Base-by-base conservation (phyloP, 805 yeast genomes). In the Ogataea polymorpha region DNA sequence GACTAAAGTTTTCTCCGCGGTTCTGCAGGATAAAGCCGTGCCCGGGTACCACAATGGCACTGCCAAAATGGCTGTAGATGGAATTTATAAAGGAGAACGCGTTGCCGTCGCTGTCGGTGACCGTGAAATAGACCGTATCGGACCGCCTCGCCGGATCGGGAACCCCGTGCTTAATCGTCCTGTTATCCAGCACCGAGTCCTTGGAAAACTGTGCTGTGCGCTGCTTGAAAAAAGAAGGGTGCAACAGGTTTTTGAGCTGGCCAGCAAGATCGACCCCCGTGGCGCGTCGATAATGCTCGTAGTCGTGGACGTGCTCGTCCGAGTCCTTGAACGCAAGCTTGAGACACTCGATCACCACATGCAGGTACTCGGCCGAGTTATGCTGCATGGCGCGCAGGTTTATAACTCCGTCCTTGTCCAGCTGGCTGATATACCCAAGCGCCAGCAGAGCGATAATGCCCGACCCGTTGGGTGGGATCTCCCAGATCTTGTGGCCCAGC, bases 401-500 rank as follows among this genome's bases (percentile, higher is more conserved):
- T n/a, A 71, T 59, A 13, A 53, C 55, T 3, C 75, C 74, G 13
- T 54, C 44, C 13, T 63, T 64, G 23, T 76, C 77, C 44, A 86
- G 66, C 26, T 75, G 74, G 49, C 71, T 72, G 47, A 86, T 72
- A 32, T 82, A 67, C 0, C 91, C 93, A 36, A 84, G 61, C 0
- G 91, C 80, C 13, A 83, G 63, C 36, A 86, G 65, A 0, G 90
- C 93, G 32, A 86, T 85, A 11, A 86, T 61, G 7, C 95, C 95
- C 39, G 86, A 87, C 4, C 91, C 87, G 59, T 80, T 85, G 11
- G 95, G 95, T 9, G 95, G 93, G 47, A 85, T 79, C 58, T 86
- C 93, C 86, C 90, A 82, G 18, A 86, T 66, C 21, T 68, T 71
- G 35, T 72, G 68, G 9, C 75, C 84, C 34, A 74, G 65, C 41